Conservation (phyloP, 805 yeast genomes). For the Wickerhamiella spandovensis region DNA sequence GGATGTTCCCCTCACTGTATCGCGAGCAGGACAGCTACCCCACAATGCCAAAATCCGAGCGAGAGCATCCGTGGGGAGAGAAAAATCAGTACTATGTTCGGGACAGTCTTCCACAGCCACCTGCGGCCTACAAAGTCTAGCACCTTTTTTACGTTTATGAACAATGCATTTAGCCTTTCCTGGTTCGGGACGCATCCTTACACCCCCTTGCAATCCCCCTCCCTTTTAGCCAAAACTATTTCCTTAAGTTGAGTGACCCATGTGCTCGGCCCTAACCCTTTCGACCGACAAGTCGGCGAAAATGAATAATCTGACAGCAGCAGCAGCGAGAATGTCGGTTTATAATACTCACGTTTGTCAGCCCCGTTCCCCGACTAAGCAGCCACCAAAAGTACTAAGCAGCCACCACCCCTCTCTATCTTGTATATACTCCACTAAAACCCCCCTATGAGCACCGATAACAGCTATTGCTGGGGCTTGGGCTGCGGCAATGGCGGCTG, state of each 20-base stretch:
- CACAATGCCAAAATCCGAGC: background rate
- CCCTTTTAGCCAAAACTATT: too few species aligned
- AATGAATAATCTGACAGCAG: too few species aligned
- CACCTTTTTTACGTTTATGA: background rate
- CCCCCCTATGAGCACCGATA: background rate
- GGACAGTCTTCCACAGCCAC: background rate
- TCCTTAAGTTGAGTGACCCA: too few species aligned
- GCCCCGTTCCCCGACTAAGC: too few species aligned
- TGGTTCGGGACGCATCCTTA: too few species aligned
- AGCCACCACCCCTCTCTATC: background rate
- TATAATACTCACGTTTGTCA: too few species aligned
- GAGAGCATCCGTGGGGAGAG: background rate
- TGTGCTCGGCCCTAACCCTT: too few species aligned
- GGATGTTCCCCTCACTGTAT: constrained; percentile 17
- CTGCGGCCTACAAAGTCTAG: background rate
- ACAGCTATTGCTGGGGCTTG: background rate
- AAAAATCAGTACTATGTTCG: background rate
- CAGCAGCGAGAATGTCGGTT: too few species aligned
- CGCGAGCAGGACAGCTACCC: constrained; percentile 5
- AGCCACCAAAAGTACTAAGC: too few species aligned
- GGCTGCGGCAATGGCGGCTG: background rate
- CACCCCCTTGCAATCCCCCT: too few species aligned
- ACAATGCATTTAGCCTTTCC: too few species aligned
- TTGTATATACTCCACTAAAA: background rate
- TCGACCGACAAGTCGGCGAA: too few species aligned